Evolutionary conservation across 129 eudicot genomes (phyloP).

Genomic region (Ambrosia trifida): DNA sequence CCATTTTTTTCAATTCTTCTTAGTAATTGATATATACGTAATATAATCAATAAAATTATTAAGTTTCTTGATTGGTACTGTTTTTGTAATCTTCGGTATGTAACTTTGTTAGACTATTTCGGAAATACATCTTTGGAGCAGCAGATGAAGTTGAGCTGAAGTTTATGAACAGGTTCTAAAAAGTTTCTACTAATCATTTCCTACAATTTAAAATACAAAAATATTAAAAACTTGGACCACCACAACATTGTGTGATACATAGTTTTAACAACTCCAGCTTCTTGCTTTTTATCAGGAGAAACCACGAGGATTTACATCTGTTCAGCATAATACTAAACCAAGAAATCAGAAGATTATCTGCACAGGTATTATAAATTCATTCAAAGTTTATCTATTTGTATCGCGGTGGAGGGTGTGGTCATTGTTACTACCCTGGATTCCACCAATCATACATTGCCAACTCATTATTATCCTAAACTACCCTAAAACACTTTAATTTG

Average conservation of each 20-base stretch:
- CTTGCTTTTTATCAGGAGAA: slow-evolving; percentile 59
- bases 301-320: slow-evolving; percentile 79
- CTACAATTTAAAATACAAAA: background rate
- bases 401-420: too few species aligned
- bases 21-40: background rate
- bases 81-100: background rate
- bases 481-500: too few species aligned
- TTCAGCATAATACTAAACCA: slow-evolving; percentile 78
- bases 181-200: background rate
- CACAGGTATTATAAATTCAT: slow-evolving; percentile 54
- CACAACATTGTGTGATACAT: background rate
- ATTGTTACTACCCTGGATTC: too few species aligned
- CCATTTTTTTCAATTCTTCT: background rate
- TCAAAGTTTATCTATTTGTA: background rate
- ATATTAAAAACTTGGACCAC: background rate
- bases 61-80: slow-evolving; percentile 1
- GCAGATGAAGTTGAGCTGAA: slow-evolving; percentile 97
- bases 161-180: slow-evolving; percentile 80
- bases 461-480: too few species aligned
- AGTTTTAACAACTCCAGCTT: slow-evolving; percentile 8
- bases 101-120: slow-evolving; percentile 53
- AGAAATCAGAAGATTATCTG: slow-evolving; percentile 82
- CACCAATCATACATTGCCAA: too few species aligned
- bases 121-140: slow-evolving; percentile 90
- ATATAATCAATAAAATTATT: background rate